Evolutionary conservation across 2,329 filamentous ascomycete genomes (phyloP), one percentile per base, ranked within the genome.

Genomic region (Cladosporium austrohemisphaericum): DNA sequence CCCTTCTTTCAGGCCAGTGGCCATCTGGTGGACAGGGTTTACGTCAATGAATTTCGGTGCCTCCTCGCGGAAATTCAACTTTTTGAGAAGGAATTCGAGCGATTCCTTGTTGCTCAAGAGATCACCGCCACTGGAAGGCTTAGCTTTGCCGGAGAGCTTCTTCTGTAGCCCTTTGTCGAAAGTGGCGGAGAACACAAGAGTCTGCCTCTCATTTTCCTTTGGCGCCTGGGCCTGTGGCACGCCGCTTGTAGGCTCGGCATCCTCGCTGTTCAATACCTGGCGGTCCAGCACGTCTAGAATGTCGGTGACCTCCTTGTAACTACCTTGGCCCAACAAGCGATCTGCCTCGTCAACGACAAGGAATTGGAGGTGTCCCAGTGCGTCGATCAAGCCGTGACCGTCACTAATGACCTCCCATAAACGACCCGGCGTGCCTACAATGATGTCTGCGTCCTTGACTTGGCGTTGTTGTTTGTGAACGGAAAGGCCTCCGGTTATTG

Each of bases 311-410:
- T 98, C 93, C 67, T 96, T 92, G 71, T 95, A 98, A 64, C 96
- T 88, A 0, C 93, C 93, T 57, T 94, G 87, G 45, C 89, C 93
- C 53, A 98, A 77, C 14, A 98, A 75, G 45, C 93, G 80, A 71
- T 98, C 93, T 0, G 93, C 93, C 68, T 98, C 93, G 60, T 98
- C 93, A 1, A 98, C 78, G 0, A 97, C 89, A 2, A 98, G 72
- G 65, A 92, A 97, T 41, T 79, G 77, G 40, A 95, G 84, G 41
- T 79, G 71, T 63, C 84, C 84, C 60, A 98, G 83, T 2, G 82
- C 80, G 2, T 74, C 71, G 50, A 92, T 78, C 18, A 94, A 68
- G 5, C 83, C 81, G 9, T 79, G 77, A 36, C 86, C 87, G 1
- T 82, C 81, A 65, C 86, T 89, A 52, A 97, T 81, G 5, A 98